Base-by-base conservation (phyloP, 495 filamentous ascomycete genomes). In the Sphaerosporella brunnea region DNA sequence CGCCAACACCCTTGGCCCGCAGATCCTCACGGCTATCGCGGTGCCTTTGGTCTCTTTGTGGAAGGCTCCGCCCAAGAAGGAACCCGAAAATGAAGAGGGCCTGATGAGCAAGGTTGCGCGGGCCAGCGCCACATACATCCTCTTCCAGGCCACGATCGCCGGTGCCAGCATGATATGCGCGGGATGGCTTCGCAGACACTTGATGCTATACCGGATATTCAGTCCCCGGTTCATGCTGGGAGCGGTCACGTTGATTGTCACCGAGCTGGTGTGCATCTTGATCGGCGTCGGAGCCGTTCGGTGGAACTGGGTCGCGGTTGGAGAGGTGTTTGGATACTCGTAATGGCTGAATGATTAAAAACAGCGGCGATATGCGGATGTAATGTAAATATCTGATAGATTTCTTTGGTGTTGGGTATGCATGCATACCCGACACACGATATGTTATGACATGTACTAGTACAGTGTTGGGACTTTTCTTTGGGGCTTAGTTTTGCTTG, bases 131-230 rank as follows among this genome's bases (percentile, higher is more conserved):
- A 82, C 76, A 1, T 80, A 90, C 58, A 63, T 88, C 4, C 68
- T 84, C 2, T 93, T 85, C 55, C 82, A 84, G 50, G 80, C 84
- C 2, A 77, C 79, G 21, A 73, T 94, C 56, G 76, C 78, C 28
- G 65, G 90, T 9, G 82, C 84, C 0, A 93, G 84, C 81, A 51
- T 77, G 82, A 63, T 58, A 41, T 93, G 84, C 79, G 84, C 88
- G 0, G 86, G 82, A 4, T 74, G 82, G 56, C 66, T 99, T 43
- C 68, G 92, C 30, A 71, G 90, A 41, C 90, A 99, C 66, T 68
- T 97, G 38, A 97, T 97, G 92, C 69, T 97, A 24, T 95, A 88
- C 64, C 75, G 92, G n/a, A 84, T 97, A 43, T 97, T 97, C 54
- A 77, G 68, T 62, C 90, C 90, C 25, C 62, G 85, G 28, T 96